Evolutionary conservation across 768 basidiomycete species (phyloP), one percentile per base, ranked within the genome.

Genomic region (Kwoniella sp.): DNA sequence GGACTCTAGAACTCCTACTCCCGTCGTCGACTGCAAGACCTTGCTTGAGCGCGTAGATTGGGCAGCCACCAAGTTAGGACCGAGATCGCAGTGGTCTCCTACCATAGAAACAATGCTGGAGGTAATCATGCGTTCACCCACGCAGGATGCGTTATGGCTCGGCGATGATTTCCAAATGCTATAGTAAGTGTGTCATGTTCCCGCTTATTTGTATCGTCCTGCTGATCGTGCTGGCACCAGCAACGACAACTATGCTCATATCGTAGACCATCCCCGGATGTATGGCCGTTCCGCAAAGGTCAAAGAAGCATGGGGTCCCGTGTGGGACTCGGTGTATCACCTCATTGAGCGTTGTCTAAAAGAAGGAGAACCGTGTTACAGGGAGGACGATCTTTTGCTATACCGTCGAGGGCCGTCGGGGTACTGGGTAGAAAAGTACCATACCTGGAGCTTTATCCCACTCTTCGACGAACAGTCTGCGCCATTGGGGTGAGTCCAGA

Each of bases 141-240:
- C 69, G 15, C 74, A 75, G 55, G 74, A 73, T 28, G 66, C 67
- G 5, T 37, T 75, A 1, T 75, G 74, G 74, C 60, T 73, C 58
- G 71, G 71, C 7, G 31, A 57, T 20, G 72, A 75, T 20, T 59
- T 69, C 28, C 63, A 61, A 28, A 65, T 73, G 68, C 15, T 75
- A n/a, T 75, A 75, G 69, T 70, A 58, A 70, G 69, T 67, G 8
- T n/a, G n/a, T 48, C 23, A 23, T 51, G 4, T 23, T n/a, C n/a
- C n/a, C n/a, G n/a, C n/a, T n/a, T n/a, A 45, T 8, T 7, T 13
- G 9, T 23, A 34, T 55, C 31, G 53, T 34, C 4, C 23, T 55
- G n/a, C n/a, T n/a, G 20, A 8, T 20, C 47, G 47, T 48, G 47
- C 47, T 48, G 47, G 20, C 20, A n/a, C 15, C 29, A 70, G 69